A percentile compares a stretch with the other conserved stretches of the same genome.
These are phyloP conservation scores for Brassica rapa DNA, from an alignment of 345 rosid genomes.

Conservation along the genomic window DNA sequence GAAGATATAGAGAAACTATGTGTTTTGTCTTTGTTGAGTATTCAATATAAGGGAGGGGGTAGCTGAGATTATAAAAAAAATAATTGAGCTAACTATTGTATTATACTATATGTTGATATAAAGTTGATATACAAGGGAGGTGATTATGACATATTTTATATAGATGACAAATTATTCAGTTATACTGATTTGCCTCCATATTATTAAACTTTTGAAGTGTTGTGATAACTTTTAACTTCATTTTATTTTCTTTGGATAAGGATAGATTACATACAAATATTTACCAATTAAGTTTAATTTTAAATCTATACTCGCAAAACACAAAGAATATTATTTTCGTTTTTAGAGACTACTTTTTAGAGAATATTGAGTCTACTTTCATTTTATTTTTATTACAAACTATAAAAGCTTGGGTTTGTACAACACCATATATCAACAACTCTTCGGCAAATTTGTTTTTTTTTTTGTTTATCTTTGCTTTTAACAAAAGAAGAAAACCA, in stretches of 20 bases:
- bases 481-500: background rate
- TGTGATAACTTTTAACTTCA: background rate
- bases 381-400: conserved; percentile 15
- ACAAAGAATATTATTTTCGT: background rate
- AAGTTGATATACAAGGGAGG: background rate
- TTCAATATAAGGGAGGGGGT: conserved; percentile 16
- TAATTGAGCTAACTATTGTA: conserved; percentile 6
- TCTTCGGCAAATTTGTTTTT: conserved; percentile 4
- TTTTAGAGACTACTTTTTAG: background rate
- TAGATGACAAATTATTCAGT: background rate
- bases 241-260: background rate
- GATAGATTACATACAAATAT: background rate
- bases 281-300: background rate
- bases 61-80: conserved; percentile 20
- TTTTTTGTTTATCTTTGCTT: background rate
- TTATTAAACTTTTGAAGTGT: background rate
- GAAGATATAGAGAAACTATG: conserved; percentile 14
- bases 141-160: background rate
- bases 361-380: too few species aligned
- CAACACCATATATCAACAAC: background rate
- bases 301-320: background rate
- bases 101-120: conserved; percentile 12
- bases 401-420: background rate
- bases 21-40: conserved; percentile 25
- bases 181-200: background rate